phyloP scores from a whole-genome alignment of 2,329 filamentous ascomycete species.

The Fusarium foetens region DNA sequence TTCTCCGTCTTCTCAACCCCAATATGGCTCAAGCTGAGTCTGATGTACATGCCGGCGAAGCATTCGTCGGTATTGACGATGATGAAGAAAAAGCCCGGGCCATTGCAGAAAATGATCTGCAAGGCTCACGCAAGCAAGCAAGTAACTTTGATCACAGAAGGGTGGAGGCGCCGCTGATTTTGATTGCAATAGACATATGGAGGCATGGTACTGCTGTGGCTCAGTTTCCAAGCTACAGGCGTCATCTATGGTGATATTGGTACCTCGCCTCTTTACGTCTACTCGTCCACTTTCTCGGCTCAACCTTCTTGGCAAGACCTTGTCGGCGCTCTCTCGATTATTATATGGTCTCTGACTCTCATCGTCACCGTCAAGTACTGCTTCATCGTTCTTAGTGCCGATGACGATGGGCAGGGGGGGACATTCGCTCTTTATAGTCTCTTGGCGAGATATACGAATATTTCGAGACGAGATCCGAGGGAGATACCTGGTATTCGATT shows the following conservation, averaged over 20 bases:
- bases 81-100: neutral
- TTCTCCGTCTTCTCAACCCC: fast-evolving
- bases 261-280: neutral
- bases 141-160: neutral
- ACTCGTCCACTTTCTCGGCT: neutral
- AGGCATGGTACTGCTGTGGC: neutral
- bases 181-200: neutral
- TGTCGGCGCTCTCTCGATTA: neutral
- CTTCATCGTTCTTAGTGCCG: neutral
- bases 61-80: neutral
- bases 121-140: neutral
- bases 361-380: neutral
- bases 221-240: neutral
- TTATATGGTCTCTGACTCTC: neutral
- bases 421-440: neutral
- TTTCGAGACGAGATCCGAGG: neutral
- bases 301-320: neutral
- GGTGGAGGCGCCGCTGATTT: neutral
- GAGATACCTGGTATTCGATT: neutral
- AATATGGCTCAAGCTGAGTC: neutral
- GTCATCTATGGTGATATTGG: neutral
- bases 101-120: neutral
- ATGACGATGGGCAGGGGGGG: neutral
- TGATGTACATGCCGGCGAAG: neutral
- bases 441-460: neutral